Percentiles rank a stretch among this genome's conserved stretches.
Evolutionary conservation across 352 stramenopile species (phyloP).

Genomic region (Globisporangium rhizosaccharum): DNA sequence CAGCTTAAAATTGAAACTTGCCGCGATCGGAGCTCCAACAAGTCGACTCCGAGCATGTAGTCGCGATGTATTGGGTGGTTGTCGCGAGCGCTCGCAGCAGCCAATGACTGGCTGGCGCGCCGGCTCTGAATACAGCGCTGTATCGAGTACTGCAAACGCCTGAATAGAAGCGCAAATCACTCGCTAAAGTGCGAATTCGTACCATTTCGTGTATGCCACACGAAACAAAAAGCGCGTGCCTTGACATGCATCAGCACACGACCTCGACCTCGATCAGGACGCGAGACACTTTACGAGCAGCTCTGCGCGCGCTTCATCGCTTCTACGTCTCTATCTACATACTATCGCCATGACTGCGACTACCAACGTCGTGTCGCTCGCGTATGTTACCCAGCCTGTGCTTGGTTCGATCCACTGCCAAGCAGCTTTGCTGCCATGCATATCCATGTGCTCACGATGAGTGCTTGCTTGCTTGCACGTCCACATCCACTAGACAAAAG

Average conservation of each 20-base stretch:
- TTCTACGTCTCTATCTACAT: not conserved
- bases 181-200: too few species aligned
- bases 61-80: conserved; percentile 14
- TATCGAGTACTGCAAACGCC: too few species aligned
- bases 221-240: conserved; percentile 3
- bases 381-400: conserved; percentile 1
- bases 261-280: not conserved
- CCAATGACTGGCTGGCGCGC: too few species aligned
- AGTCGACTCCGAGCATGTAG: too few species aligned
- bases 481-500: conserved; percentile 51
- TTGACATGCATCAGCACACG: not conserved
- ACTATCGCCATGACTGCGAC: conserved; percentile 2
- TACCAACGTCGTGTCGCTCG: conserved; percentile 3
- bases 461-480: not conserved
- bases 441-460: not conserved
- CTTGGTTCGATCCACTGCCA: not conserved
- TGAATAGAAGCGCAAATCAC: too few species aligned
- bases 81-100: conserved; percentile 26
- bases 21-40: conserved; percentile 1
- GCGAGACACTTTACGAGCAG: too few species aligned
- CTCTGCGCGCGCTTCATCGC: not conserved
- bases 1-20: conserved; percentile 86
- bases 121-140: too few species aligned
- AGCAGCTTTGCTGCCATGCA: not conserved
- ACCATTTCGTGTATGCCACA: too few species aligned